Percentiles rank a stretch among this genome's conserved stretches.
Evolutionary conservation across 805 yeast species (phyloP).

Genomic region (Candida sithepensis): DNA sequence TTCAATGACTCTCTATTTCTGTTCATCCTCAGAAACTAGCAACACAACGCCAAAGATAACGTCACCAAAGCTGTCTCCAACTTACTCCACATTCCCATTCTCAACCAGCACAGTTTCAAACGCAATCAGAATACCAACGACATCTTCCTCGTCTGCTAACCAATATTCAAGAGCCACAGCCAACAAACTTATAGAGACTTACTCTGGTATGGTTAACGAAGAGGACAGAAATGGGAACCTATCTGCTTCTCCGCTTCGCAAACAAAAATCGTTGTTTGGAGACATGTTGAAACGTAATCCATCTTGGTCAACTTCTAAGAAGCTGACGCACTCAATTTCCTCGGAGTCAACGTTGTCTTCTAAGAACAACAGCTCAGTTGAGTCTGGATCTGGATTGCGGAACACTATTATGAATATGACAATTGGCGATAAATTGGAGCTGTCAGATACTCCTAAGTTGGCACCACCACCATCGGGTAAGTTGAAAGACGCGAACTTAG

Average conservation of each 20-base stretch:
- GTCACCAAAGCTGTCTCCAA: neutral
- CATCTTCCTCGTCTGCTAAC: neutral
- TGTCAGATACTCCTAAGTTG: neutral
- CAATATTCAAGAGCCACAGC: neutral
- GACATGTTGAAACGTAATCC: slow-evolving; percentile 10
- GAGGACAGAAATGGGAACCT: slow-evolving; percentile 14
- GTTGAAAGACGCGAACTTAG: too few relatives aligned
- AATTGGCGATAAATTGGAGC: neutral
- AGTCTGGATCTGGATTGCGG: too few relatives aligned
- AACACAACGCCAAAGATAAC: neutral
- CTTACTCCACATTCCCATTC: neutral
- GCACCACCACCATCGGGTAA: neutral
- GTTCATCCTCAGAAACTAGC: neutral
- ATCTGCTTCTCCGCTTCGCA: slow-evolving; percentile 11
- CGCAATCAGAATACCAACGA: neutral
- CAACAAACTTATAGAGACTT: slow-evolving; percentile 13
- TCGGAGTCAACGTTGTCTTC: neutral
- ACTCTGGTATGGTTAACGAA: slow-evolving; percentile 21
- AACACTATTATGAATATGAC: neutral
- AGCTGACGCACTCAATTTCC: neutral
- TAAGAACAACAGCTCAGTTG: neutral
- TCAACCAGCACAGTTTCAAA: neutral
- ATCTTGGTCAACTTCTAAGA: neutral
- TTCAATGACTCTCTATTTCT: slow-evolving; percentile 16
- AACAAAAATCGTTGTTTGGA: slow-evolving; percentile 4